Percentiles rank a stretch among this genome's conserved stretches.
Conservation (phyloP, 768 basidiomycete genomes). For the Rhodotorula babjevae region DNA sequence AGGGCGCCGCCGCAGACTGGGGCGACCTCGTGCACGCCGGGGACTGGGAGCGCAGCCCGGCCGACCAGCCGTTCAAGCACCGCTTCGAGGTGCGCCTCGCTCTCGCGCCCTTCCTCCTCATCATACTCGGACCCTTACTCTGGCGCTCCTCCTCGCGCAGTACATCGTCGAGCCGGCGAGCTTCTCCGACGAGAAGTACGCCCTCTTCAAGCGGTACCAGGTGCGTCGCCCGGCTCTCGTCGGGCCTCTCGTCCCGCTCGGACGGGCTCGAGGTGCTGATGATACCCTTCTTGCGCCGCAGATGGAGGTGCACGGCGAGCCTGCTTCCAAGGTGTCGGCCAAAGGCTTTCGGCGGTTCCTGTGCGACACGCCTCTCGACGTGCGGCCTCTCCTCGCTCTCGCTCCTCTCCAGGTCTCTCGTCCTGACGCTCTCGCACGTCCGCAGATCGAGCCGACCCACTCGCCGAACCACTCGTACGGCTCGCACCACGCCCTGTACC, state of each 20-base stretch:
- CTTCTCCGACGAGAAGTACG: constrained; percentile 75
- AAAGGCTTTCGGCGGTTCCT: constrained; percentile 57
- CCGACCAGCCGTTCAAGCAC: constrained; percentile 27
- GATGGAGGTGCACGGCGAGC: constrained; percentile 67
- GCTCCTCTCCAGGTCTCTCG: too few species aligned
- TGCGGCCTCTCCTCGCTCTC: constrained; percentile 47
- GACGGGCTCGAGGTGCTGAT: too few species aligned
- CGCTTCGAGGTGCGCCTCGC: constrained; percentile 50
- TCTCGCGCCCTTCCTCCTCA: constrained; percentile 58
- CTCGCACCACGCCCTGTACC: constrained; percentile 86
- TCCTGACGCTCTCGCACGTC: neutral
- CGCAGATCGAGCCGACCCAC: constrained; percentile 56
- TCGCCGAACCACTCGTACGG: constrained; percentile 62
- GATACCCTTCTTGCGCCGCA: constrained; percentile 42
- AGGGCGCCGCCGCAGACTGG: constrained; percentile 30
- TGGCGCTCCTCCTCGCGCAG: constrained; percentile 7
- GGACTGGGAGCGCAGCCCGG: constrained; percentile 7
- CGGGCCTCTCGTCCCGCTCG: too few species aligned
- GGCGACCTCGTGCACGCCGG: constrained; percentile 9
- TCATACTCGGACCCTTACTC: constrained; percentile 40
- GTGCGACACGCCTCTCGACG: constrained; percentile 68
- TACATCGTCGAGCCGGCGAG: constrained; percentile 63
- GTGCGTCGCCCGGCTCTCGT: neutral
- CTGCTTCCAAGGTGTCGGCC: constrained; percentile 46
- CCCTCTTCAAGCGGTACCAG: constrained; percentile 69